phyloP scores from a whole-genome alignment of 257 asterid genomes.

The Thymus mandschuricus region DNA sequence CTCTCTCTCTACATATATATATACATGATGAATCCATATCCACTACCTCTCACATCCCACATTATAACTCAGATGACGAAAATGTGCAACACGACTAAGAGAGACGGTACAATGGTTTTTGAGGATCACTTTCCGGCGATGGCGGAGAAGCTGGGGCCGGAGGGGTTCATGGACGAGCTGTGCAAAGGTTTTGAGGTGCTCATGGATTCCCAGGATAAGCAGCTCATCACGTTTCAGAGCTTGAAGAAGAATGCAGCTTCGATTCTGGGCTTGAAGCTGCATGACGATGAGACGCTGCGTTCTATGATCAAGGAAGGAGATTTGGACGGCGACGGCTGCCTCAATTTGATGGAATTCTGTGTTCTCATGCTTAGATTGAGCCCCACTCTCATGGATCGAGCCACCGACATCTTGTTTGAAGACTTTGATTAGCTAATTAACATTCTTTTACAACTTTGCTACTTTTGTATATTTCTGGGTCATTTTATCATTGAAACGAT shows the following conservation, averaged over 20 bases:
- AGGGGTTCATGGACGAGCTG: slow-evolving; percentile 68
- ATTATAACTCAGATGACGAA: not conserved
- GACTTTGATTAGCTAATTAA: not conserved
- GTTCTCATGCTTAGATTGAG: slow-evolving; percentile 80
- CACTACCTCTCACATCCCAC: not conserved
- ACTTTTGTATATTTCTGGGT: too few species aligned
- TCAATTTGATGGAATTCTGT: slow-evolving; percentile 69
- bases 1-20: too few species aligned
- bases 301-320: slow-evolving; percentile 75
- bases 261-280: slow-evolving; percentile 43
- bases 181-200: slow-evolving; percentile 61
- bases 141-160: slow-evolving; percentile 72
- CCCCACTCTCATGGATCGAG: slow-evolving; percentile 58
- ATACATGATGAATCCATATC: too few species aligned
- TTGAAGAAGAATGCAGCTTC: slow-evolving; percentile 54
- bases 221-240: slow-evolving; percentile 68
- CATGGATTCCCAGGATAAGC: slow-evolving; percentile 51
- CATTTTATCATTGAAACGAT: too few species aligned
- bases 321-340: slow-evolving; percentile 68
- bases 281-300: slow-evolving; percentile 45
- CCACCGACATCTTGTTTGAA: not conserved
- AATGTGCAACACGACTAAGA: not conserved
- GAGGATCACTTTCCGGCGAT: slow-evolving; percentile 74
- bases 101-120: slow-evolving; percentile 34
- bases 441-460: not conserved